Percentiles rank a stretch among this genome's conserved stretches.
phyloP scores from a whole-genome alignment of 2,329 filamentous ascomycete genomes.

The Xylaria sp. region DNA sequence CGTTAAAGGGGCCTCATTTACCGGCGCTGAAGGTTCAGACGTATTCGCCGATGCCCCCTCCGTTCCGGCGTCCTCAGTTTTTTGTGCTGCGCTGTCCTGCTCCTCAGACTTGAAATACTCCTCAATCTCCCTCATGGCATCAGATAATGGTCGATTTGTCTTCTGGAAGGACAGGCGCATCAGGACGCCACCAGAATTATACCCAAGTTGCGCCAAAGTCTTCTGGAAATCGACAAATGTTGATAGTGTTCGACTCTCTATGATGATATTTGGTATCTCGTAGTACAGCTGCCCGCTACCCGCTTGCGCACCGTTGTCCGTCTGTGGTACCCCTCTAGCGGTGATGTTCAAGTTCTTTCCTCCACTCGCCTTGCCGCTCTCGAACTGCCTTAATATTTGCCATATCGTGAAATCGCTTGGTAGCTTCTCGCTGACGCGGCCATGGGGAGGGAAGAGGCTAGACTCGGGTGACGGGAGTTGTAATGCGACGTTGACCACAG shows the following conservation, averaged over 20 bases:
- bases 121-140: constrained; percentile 84
- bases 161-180: constrained; percentile 80
- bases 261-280: constrained; percentile 84
- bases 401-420: constrained; percentile 89
- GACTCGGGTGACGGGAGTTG: constrained; percentile 81
- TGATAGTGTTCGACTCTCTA: constrained; percentile 83
- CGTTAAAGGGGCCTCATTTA: constrained; percentile 36
- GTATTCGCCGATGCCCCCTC: constrained; percentile 28
- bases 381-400: constrained; percentile 90
- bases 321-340: constrained; percentile 78
- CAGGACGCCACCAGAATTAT: constrained; percentile 84
- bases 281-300: constrained; percentile 85
- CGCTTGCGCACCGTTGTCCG: constrained; percentile 61
- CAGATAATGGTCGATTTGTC: constrained; percentile 82
- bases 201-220: constrained; percentile 85
- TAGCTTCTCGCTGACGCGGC: constrained; percentile 84
- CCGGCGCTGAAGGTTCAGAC: constrained; percentile 32
- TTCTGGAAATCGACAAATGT: constrained; percentile 87
- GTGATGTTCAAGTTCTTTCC: constrained; percentile 81
- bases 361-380: constrained; percentile 75
- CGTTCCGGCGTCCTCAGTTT: constrained; percentile 5
- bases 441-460: constrained; percentile 67
- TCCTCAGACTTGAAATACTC: constrained; percentile 74
- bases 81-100: constrained; percentile 34
- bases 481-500: constrained; percentile 87